These are phyloP conservation scores for Jatropha curcas DNA, from an alignment of 345 rosid species.

Conservation along the genomic window DNA sequence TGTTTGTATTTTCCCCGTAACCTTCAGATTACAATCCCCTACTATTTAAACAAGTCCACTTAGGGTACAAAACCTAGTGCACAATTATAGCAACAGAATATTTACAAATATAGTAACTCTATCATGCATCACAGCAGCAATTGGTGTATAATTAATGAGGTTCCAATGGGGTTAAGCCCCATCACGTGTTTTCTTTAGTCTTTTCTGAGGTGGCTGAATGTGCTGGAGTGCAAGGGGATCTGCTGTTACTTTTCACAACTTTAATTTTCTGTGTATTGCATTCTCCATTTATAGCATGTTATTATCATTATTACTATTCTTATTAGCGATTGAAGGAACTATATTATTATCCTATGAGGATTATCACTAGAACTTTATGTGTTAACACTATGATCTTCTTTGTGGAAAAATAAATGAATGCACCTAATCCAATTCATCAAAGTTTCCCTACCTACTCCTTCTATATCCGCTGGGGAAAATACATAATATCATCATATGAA, in stretches of 20 bases:
- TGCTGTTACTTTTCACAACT: neutral
- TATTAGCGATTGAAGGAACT: neutral
- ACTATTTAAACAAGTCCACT: no score
- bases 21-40: no score
- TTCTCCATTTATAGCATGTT: neutral
- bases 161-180: neutral
- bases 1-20: no score
- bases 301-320: no score
- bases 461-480: neutral
- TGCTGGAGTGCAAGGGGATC: neutral
- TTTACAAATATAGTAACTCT: no score
- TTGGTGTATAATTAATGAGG: neutral
- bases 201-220: neutral
- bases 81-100: no score
- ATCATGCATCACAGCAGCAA: neutral
- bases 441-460: neutral
- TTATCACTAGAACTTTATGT: no score
- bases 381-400: no score
- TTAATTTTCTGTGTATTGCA: neutral
- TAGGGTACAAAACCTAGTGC: no score
- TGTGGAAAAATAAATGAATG: no score
- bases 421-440: neutral
- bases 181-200: no score
- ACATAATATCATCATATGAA: no score
- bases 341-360: neutral